Evolutionary conservation across 306 rosid species (phyloP).

Genomic region (Vachellia pachyceras): DNA sequence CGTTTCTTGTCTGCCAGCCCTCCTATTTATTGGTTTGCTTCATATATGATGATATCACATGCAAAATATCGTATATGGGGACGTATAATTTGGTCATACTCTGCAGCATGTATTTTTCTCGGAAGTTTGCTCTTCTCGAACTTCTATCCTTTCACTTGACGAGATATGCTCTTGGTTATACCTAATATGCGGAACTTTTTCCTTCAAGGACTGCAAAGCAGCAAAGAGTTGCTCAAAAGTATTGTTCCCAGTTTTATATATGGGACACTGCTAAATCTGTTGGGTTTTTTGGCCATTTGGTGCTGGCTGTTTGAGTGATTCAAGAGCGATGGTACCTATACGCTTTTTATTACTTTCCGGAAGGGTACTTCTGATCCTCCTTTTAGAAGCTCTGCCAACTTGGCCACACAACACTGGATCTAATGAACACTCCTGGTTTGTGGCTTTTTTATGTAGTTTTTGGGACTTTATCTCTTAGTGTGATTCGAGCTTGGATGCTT

Average conservation of each 20-base stretch:
- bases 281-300: neutral
- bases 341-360: neutral
- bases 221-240: neutral
- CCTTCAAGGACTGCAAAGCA: neutral
- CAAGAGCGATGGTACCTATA: neutral
- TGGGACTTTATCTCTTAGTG: neutral
- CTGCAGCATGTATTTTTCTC: conserved; percentile 73
- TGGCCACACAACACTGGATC: neutral
- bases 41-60: conserved; percentile 59
- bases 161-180: neutral
- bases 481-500: neutral
- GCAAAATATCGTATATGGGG: conserved; percentile 57
- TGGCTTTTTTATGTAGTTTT: neutral
- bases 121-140: conserved; percentile 88
- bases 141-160: conserved; percentile 91
- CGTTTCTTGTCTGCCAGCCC: conserved; percentile 92
- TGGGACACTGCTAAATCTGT: neutral
- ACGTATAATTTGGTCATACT: conserved; percentile 82
- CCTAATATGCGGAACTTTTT: neutral
- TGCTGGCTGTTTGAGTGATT: conserved; percentile 2
- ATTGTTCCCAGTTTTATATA: neutral
- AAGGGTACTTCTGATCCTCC: neutral
- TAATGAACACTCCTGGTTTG: neutral
- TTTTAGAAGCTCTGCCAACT: neutral
- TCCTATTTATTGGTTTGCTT: conserved; percentile 89